phyloP scores from a whole-genome alignment of 2,329 filamentous ascomycete species.

The Pseudocercospora cruenta region DNA sequence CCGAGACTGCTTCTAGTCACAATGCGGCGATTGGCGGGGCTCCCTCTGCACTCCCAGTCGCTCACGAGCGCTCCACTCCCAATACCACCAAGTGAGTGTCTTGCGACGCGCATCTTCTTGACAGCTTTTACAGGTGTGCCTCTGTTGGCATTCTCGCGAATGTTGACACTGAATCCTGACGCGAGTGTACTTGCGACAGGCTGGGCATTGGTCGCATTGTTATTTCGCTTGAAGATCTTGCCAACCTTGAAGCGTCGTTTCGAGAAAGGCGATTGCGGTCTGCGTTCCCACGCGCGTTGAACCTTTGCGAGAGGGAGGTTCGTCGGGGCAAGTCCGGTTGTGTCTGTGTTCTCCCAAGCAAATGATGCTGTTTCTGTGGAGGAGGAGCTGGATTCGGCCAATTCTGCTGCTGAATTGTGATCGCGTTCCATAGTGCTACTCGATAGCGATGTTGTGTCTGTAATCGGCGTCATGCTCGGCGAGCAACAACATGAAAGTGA shows the following conservation, averaged over 20 bases:
- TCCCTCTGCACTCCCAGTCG: constrained; percentile 36
- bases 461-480: neutral
- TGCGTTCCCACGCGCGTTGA: constrained; percentile 55
- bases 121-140: constrained; percentile 47
- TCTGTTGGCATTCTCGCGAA: constrained; percentile 1
- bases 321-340: constrained; percentile 45
- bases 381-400: neutral
- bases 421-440: neutral
- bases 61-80: constrained; percentile 26
- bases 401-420: neutral
- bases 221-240: constrained; percentile 54
- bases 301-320: constrained; percentile 47
- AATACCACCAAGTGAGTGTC: constrained; percentile 6
- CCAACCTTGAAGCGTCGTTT: constrained; percentile 37
- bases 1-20: constrained; percentile 32
- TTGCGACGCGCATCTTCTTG: constrained; percentile 48
- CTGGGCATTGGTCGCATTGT: constrained; percentile 7
- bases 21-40: constrained; percentile 35
- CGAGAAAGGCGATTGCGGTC: constrained; percentile 47
- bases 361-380: constrained; percentile 11
- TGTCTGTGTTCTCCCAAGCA: constrained; percentile 47
- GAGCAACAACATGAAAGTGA: neutral
- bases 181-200: constrained; percentile 4
- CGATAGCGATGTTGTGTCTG: constrained; percentile 8
- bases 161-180: constrained; percentile 18